These are phyloP conservation scores for Colletotrichum sp. DNA, from an alignment of 2,329 filamentous ascomycete species.

Conservation along the genomic window DNA sequence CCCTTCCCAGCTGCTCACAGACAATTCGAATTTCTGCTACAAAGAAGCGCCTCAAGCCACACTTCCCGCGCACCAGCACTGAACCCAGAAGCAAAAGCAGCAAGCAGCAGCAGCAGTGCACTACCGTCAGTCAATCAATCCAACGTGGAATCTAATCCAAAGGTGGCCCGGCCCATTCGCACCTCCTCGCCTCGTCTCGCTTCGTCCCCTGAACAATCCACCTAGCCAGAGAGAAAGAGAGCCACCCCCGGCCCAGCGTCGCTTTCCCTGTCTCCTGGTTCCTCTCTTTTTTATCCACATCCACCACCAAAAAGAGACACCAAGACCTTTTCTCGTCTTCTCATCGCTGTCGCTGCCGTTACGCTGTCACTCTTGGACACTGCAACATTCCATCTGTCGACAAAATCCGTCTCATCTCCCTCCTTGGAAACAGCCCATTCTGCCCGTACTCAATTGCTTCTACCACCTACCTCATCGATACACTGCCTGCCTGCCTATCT, in stretches of 20 bases:
- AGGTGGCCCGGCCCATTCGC: neutral
- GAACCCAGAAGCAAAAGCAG: neutral
- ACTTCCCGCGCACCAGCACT: neutral
- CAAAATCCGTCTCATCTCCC: constrained; percentile 11
- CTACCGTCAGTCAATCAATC: neutral
- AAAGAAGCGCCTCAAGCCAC: constrained; percentile 21
- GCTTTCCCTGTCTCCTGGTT: neutral
- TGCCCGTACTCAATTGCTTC: constrained; percentile 21
- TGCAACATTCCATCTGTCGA: neutral
- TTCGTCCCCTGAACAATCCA: neutral
- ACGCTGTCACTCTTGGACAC: neutral
- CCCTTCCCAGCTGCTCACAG: neutral
- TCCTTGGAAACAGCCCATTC: constrained; percentile 4
- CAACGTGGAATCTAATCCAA: neutral
- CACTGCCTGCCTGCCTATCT: neutral
- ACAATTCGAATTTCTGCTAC: constrained; percentile 18
- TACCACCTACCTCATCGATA: neutral
- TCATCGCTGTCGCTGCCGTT: neutral
- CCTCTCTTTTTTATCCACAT: neutral
- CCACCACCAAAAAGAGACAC: neutral
- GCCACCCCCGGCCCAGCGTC: neutral
- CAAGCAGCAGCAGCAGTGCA: neutral
- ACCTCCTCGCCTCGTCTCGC: constrained; percentile 7
- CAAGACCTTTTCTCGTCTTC: neutral
- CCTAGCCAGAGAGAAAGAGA: neutral